Evolutionary conservation across 139 green algal species (phyloP).

Genomic region (Yamagishiella unicocca): DNA sequence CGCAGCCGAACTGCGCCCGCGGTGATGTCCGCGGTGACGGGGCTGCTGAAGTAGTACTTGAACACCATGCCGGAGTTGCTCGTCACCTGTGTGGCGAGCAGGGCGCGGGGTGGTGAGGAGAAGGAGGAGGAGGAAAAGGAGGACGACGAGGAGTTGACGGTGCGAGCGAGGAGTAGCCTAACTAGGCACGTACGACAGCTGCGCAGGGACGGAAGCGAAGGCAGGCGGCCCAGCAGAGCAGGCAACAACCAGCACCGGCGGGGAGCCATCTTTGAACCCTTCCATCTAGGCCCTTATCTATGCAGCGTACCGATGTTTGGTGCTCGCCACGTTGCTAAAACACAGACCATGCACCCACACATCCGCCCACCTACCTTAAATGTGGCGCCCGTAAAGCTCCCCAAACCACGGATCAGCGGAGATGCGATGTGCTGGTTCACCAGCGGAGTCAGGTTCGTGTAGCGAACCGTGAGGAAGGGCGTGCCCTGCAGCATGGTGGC

Average conservation of each 20-base stretch:
- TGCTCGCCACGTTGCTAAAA: no score
- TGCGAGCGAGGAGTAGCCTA: no score
- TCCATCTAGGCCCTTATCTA: no score
- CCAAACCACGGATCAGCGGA: background rate
- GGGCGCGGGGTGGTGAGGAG: background rate
- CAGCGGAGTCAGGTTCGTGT: slow-evolving; percentile 18
- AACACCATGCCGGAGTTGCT: slow-evolving; percentile 39
- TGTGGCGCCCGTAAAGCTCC: background rate
- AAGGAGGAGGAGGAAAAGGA: background rate
- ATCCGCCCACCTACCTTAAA: no score
- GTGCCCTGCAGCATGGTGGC: slow-evolving; percentile 39
- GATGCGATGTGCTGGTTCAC: background rate
- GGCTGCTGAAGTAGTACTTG: slow-evolving; percentile 37
- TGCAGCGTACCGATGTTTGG: no score
- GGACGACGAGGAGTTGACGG: no score
- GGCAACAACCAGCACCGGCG: no score
- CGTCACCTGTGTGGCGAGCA: background rate
- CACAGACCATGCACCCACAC: no score
- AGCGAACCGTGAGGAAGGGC: slow-evolving; percentile 42
- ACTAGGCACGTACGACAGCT: no score
- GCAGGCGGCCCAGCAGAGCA: no score
- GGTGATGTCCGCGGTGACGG: background rate
- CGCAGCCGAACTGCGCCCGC: background rate
- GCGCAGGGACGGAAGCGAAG: no score
- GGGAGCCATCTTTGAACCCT: no score